Evolutionary conservation across 2,329 filamentous ascomycete species (phyloP), one percentile per base, ranked within the genome.

Genomic region (Phaeosphaeriaceae sp.): DNA sequence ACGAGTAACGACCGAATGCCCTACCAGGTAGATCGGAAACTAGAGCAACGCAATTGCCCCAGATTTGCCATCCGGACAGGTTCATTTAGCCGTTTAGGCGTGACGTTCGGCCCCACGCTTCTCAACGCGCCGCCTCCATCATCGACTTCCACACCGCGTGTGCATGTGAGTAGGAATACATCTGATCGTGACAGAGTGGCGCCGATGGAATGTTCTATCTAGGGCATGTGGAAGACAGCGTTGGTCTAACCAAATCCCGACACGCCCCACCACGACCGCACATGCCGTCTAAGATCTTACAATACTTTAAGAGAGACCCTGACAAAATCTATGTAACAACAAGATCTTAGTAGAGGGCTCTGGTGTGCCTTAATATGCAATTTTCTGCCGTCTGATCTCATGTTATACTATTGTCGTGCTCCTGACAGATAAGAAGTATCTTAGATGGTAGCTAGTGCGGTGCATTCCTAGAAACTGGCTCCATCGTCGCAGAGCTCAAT

Each of bases 31-130:
- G 5, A 15, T 10, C 11, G 15, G 22, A 26, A 24, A 17, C 15
- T 21, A 17, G 11, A 26, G 44, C 44, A 7, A 47, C 21, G 15
- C 50, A 44, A 15, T 52, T 40, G 32, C 19, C 23, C 50, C 5
- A 23, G 49, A 44, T 46, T 55, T 49, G 23, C 40, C 47, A 52
- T 56, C 47, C 49, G 24, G 9, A 43, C 9, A 35, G 43, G 42
- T 43, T 43, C 43, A 64, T 73, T 74, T 73, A 73, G 65, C 72
- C 72, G 67, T 73, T 74, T 73, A 73, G 69, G 66, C 70, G 66
- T 65, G 48, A 59, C n/a, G 26, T 44, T 48, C 35, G 42, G 43
- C 56, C 54, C 35, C 52, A 42, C 57, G 46, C 51, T 47, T 55
- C 32, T 47, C 46, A 52, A 54, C 23, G 51, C n/a, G 15, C 30